Percentiles rank a stretch among this genome's conserved stretches.
phyloP scores from a whole-genome alignment of 495 filamentous ascomycete genomes.

The Aspergillus funiculosus region DNA sequence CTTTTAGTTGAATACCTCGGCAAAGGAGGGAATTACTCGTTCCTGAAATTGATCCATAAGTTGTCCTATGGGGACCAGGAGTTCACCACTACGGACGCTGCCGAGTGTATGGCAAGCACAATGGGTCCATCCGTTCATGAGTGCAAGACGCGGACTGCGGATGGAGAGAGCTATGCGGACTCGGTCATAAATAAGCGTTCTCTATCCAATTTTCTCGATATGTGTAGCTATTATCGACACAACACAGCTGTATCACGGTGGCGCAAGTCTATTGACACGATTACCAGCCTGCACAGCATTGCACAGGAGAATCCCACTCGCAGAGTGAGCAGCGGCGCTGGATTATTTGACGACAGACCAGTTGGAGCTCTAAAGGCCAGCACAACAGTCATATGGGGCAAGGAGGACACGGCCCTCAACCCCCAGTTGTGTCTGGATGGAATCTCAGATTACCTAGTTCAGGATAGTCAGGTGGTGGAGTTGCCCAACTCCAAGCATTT shows the following conservation, averaged over 20 bases:
- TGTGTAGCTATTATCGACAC: slow-evolving; percentile 47
- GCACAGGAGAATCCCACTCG: slow-evolving; percentile 21
- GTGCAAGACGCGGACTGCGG: slow-evolving; percentile 26
- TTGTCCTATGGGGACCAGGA: slow-evolving; percentile 23
- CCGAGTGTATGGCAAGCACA: slow-evolving; percentile 40
- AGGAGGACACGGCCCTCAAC: slow-evolving; percentile 39
- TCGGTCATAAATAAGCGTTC: slow-evolving; percentile 24
- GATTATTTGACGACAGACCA: slow-evolving; percentile 43
- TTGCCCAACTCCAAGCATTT: slow-evolving; percentile 38
- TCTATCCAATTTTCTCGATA: slow-evolving; percentile 35
- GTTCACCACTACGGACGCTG: slow-evolving; percentile 26
- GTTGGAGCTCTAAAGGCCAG: slow-evolving; percentile 41
- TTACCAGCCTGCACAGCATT: slow-evolving; percentile 40
- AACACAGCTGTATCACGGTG: slow-evolving; percentile 32
- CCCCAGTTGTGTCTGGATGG: slow-evolving; percentile 38
- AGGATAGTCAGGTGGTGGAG: slow-evolving; percentile 37
- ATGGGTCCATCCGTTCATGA: slow-evolving; percentile 38
- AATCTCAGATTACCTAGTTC: slow-evolving; percentile 37
- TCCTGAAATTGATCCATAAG: slow-evolving; percentile 34
- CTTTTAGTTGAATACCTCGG: slow-evolving; percentile 35
- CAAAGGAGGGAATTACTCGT: slow-evolving; percentile 37
- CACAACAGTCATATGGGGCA: slow-evolving; percentile 50
- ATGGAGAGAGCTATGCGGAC: slow-evolving; percentile 30
- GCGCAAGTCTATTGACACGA: slow-evolving; percentile 45
- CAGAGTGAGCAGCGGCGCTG: slow-evolving; percentile 32